Base-by-base conservation (phyloP, 2,329 filamentous ascomycete genomes). In the Byssochlamys sp. region DNA sequence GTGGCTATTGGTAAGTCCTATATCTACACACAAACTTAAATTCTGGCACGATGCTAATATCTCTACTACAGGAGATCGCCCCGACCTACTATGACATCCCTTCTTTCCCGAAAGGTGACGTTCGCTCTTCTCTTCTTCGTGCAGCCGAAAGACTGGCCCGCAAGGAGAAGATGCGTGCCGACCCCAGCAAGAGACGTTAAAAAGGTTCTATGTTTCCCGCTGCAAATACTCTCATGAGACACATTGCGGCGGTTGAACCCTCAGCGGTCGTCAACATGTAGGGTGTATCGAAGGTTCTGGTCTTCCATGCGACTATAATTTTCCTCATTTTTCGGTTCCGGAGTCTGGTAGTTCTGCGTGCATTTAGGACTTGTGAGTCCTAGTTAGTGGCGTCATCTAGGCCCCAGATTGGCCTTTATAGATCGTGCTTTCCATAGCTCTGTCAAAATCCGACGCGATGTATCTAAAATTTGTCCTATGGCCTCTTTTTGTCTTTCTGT, bases 1-100 rank as follows among this genome's bases (percentile, higher is more conserved):
- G 74, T 99, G 94, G 94, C 78, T 99, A 60, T 71, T 97, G 74
- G 89, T 91, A 80, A 76, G 87, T 76, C 56, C n/a, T 45, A 26
- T 39, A 35, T 48, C 19, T 53, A 56, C 55, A 67, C 28, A 52
- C 33, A 27, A 29, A 35, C 56, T 50, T 10, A 26, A 29, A 26
- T 5, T 6, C 14, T 39, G 51, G 10, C 26, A 58, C 19, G 24
- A 14, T 57, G 60, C 71, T 77, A 70, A 77, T 69, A 63, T 59
- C 11, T 24, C 9, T 57, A 53, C 7, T 53, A 14, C 63, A 91
- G 88, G 94, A 99, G 73, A 95, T 97, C 63, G 91, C 94, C 3
- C 91, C 91, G 2, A 84, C 81, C 19, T 99, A 99, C 76, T 99
- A 96, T 73, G 90, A 99, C 67, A 74, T 96, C 10, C 81, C 85